A percentile compares a stretch with the other conserved stretches of the same genome.
These are phyloP conservation scores for Apodospora peruviana DNA, from an alignment of 495 filamentous ascomycete genomes.

Conservation along the genomic window DNA sequence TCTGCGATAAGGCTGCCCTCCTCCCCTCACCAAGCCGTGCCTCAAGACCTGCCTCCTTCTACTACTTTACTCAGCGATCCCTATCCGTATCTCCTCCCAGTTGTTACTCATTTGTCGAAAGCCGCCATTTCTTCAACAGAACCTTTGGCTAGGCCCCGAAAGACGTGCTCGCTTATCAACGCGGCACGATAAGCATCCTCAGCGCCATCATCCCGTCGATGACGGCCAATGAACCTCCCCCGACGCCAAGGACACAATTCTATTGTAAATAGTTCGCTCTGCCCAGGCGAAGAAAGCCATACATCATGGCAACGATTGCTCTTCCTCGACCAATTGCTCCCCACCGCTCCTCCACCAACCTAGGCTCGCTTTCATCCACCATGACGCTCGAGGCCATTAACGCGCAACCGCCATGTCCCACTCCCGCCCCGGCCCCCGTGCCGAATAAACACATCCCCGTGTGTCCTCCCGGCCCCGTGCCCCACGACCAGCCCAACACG, in stretches of 20 bases:
- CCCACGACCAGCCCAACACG: slow-evolving; percentile 53
- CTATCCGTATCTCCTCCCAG: not conserved
- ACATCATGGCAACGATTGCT: slow-evolving; percentile 48
- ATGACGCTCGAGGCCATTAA: slow-evolving; percentile 45
- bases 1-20: slow-evolving; percentile 38
- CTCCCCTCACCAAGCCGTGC: slow-evolving; percentile 18
- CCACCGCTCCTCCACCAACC: slow-evolving; percentile 41
- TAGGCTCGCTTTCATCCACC: slow-evolving; percentile 42
- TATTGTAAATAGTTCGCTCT: not conserved
- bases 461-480: slow-evolving; percentile 72
- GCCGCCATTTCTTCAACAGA: not conserved
- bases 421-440: slow-evolving; percentile 46
- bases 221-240: not conserved
- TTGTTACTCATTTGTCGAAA: not conserved
- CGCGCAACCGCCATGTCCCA: slow-evolving; percentile 26
- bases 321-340: slow-evolving; percentile 45
- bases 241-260: not conserved
- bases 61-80: not conserved
- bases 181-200: not conserved
- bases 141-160: not conserved
- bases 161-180: not conserved
- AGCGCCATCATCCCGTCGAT: slow-evolving; percentile 13
- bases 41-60: not conserved
- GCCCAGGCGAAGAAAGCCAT: not conserved
- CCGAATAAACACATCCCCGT: slow-evolving; percentile 88